phyloP scores from a whole-genome alignment of 306 rosid species.

The Gleditsia sinensis region DNA sequence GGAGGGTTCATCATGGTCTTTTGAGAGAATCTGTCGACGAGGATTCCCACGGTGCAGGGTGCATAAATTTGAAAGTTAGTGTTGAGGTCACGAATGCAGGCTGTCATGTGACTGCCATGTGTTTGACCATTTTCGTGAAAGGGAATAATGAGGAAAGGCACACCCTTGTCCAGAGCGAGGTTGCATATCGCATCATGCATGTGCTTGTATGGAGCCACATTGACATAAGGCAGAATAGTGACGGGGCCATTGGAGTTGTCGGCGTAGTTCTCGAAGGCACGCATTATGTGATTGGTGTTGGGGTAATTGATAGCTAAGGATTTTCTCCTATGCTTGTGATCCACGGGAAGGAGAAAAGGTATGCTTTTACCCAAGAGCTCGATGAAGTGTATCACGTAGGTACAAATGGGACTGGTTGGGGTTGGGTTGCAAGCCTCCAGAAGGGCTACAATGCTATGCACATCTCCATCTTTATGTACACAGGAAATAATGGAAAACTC shows the following conservation, averaged over 20 bases:
- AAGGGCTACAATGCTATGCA: constrained; percentile 43
- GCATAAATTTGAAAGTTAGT: constrained; percentile 27
- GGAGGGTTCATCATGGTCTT: neutral
- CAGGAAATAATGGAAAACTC: constrained; percentile 39
- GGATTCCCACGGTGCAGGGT: constrained; percentile 55
- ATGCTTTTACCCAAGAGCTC: constrained; percentile 45
- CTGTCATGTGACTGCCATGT: neutral
- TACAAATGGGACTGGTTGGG: constrained; percentile 33
- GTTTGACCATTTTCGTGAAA: constrained; percentile 38
- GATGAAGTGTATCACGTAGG: constrained; percentile 35
- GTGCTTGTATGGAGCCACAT: constrained; percentile 45
- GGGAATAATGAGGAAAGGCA: constrained; percentile 48
- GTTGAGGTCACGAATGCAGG: constrained; percentile 38
- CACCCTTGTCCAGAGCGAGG: constrained; percentile 23
- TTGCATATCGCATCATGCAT: constrained; percentile 53
- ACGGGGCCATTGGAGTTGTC: constrained; percentile 41
- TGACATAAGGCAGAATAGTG: constrained; percentile 29
- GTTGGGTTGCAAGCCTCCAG: constrained; percentile 50
- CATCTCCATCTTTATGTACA: constrained; percentile 44
- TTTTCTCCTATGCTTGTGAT: neutral
- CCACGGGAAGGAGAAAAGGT: constrained; percentile 46
- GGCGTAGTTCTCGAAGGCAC: constrained; percentile 55
- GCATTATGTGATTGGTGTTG: constrained; percentile 40
- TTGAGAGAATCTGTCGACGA: constrained; percentile 44
- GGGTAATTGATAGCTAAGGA: constrained; percentile 18